A percentile compares a stretch with the other conserved stretches of the same genome.
These are phyloP conservation scores for Scheffersomyces amazonensis DNA, from an alignment of 805 yeast species.

Conservation along the genomic window DNA sequence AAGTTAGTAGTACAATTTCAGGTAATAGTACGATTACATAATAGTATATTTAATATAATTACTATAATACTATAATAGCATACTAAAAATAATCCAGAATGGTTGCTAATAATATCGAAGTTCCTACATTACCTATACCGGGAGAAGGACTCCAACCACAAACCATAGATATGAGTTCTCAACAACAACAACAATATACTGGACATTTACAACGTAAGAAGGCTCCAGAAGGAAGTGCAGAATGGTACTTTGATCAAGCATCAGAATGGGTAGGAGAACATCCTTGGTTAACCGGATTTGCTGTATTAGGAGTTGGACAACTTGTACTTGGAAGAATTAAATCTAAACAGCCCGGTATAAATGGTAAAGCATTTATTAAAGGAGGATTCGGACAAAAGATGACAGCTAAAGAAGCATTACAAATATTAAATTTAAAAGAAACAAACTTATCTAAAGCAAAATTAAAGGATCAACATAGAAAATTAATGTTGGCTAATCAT, in stretches of 20 bases:
- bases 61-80: too few relatives aligned
- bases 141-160: slow-evolving; percentile 38
- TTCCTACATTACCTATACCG: slow-evolving; percentile 56
- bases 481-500: slow-evolving; percentile 83
- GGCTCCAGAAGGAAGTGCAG: slow-evolving; percentile 47
- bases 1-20: too few relatives aligned
- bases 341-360: slow-evolving; percentile 62
- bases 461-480: slow-evolving; percentile 77
- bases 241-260: slow-evolving; percentile 63
- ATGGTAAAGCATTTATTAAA: slow-evolving; percentile 66
- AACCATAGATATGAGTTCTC: slow-evolving; percentile 13
- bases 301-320: slow-evolving; percentile 63
- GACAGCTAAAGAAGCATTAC: slow-evolving; percentile 85
- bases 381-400: slow-evolving; percentile 94
- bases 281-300: slow-evolving; percentile 71
- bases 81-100: slow-evolving; percentile 6
- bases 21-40: too few relatives aligned
- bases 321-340: slow-evolving; percentile 67
- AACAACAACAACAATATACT: slow-evolving; percentile 23
- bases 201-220: slow-evolving; percentile 40
- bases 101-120: slow-evolving; percentile 37
- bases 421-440: slow-evolving; percentile 74
- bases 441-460: slow-evolving; percentile 58
- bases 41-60: too few relatives aligned
- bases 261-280: slow-evolving; percentile 65